Conservation (phyloP, 495 filamentous ascomycete genomes). For the Penicillium robsamsonii region DNA sequence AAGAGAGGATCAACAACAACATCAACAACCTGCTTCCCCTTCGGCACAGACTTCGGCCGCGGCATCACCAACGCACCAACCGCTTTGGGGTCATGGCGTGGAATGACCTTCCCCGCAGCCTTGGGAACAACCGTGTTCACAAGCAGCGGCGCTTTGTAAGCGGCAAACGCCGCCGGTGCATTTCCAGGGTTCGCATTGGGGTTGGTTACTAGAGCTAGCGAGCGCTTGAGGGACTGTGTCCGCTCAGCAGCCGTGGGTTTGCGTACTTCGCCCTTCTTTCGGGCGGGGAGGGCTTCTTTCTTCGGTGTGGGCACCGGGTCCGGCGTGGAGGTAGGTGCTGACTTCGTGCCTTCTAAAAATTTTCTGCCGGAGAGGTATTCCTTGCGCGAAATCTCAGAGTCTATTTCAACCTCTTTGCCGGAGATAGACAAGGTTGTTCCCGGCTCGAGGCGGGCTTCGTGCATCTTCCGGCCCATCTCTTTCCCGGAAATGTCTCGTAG, state of each 20-base stretch:
- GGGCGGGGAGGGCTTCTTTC: constrained; percentile 26
- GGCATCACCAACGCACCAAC: constrained; percentile 69
- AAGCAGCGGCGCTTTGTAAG: constrained; percentile 63
- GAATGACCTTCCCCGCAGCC: constrained; percentile 46
- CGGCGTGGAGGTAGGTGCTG: constrained; percentile 4
- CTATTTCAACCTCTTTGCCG: constrained; percentile 75
- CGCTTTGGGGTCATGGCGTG: constrained; percentile 65
- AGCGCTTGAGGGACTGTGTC: constrained; percentile 20
- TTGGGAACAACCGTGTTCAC: constrained; percentile 51
- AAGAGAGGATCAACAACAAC: constrained; percentile 78
- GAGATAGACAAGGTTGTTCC: constrained; percentile 63
- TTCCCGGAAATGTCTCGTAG: constrained; percentile 65
- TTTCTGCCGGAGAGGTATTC: constrained; percentile 61
- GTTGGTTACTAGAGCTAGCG: constrained; percentile 18
- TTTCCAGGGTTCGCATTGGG: constrained; percentile 31
- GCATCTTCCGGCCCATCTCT: constrained; percentile 62
- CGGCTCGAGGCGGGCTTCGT: constrained; percentile 54
- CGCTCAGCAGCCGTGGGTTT: constrained; percentile 10
- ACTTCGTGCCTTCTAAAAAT: constrained; percentile 38
- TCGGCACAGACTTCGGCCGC: constrained; percentile 53
- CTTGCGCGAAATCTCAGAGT: constrained; percentile 58
- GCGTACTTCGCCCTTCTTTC: constrained; percentile 16
- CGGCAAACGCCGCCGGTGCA: constrained; percentile 24
- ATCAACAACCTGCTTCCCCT: constrained; percentile 69
- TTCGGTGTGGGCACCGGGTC: constrained; percentile 4